Percentiles rank a stretch among this genome's conserved stretches.
These are phyloP conservation scores for Aspergillus novoparasiticus DNA, from an alignment of 2,329 filamentous ascomycete genomes.

Conservation along the genomic window DNA sequence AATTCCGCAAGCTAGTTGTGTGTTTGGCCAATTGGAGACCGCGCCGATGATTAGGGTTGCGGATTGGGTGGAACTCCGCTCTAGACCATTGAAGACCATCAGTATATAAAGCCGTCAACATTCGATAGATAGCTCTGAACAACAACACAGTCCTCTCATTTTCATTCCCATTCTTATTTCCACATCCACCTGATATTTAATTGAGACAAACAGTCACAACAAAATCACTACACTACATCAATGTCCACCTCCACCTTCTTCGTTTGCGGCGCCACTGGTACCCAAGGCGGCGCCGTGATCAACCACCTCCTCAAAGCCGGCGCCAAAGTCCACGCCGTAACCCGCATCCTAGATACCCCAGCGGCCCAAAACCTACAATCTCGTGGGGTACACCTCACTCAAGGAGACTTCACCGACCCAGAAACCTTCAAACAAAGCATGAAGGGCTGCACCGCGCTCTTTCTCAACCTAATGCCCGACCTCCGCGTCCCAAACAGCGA, in stretches of 20 bases:
- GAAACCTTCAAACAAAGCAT: conserved; percentile 30
- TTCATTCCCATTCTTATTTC: background rate
- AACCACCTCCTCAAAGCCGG: conserved; percentile 29
- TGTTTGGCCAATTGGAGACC: background rate
- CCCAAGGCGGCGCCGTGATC: conserved; percentile 32
- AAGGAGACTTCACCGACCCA: conserved; percentile 36
- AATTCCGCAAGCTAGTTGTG: conserved; percentile 14
- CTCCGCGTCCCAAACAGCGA: conserved; percentile 19
- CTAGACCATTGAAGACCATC: background rate
- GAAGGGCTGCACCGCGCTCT: conserved; percentile 32
- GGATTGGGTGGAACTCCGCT: conserved; percentile 10
- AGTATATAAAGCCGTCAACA: background rate
- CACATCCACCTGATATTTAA: background rate
- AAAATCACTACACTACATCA: background rate
- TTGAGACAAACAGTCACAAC: background rate
- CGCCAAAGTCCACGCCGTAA: conserved; percentile 37
- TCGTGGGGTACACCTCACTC: conserved; percentile 31
- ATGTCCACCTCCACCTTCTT: conserved; percentile 26
- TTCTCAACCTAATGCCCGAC: conserved; percentile 29
- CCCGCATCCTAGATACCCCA: conserved; percentile 29
- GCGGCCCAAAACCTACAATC: conserved; percentile 30
- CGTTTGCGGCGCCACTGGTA: conserved; percentile 36
- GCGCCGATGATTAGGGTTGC: background rate
- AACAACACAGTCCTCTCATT: background rate
- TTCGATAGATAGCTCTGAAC: background rate